These are phyloP conservation scores for Grosmannia huntii DNA, from an alignment of 2,329 filamentous ascomycete genomes.

Conservation along the genomic window DNA sequence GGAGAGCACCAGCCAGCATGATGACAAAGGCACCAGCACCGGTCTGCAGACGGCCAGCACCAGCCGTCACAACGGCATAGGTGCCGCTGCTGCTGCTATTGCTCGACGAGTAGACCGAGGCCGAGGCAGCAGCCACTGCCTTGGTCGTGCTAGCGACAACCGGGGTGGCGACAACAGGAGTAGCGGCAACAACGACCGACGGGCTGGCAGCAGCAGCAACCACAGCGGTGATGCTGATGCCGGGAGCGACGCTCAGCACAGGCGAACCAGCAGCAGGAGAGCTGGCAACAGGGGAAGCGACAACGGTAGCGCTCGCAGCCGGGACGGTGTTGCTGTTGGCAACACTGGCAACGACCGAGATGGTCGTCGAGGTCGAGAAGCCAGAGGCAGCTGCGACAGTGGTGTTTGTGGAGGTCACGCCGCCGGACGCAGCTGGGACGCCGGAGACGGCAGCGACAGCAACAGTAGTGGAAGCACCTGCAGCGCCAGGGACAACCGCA, in stretches of 20 bases:
- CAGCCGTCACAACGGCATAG: constrained; percentile 8
- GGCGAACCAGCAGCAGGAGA: background rate
- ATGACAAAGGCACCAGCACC: constrained; percentile 1
- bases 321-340: no score
- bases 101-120: background rate
- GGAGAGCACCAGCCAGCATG: constrained; percentile 4
- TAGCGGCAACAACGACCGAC: background rate
- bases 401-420: background rate
- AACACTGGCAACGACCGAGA: background rate
- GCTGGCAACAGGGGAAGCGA: background rate
- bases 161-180: background rate
- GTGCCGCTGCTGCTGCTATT: background rate
- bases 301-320: no score
- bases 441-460: background rate
- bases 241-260: background rate
- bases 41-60: constrained; percentile 1
- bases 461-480: no score
- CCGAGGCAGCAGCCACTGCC: background rate
- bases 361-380: background rate
- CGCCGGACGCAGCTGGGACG: background rate
- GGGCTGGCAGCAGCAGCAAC: background rate
- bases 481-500: no score
- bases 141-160: background rate
- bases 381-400: background rate
- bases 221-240: background rate